Base-by-base conservation (phyloP, 169 alveolate genomes). In the Plasmodium malariae region DNA sequence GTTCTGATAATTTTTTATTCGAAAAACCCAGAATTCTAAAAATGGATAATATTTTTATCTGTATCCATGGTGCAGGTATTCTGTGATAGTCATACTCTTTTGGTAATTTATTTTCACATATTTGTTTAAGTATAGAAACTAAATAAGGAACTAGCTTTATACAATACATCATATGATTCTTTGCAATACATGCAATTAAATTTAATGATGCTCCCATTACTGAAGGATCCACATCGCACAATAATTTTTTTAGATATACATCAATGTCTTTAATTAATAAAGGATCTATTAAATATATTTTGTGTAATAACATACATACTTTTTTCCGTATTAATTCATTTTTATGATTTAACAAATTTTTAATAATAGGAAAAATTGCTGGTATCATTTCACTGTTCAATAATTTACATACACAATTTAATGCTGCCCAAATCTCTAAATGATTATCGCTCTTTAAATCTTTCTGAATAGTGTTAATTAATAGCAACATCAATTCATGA, bases 21-120 rank as follows among this genome's bases (percentile, higher is more conserved):
- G 96, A 97, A 65, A 92, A 92, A 28, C 99, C 99, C 32, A 97
- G 88, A 28, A 92, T 71, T 26, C 96, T 87, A 60, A 95, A 92
- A 71, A 95, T 96, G 87, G 96, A 96, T 14, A 95, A 91, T 65
- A 95, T 93, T 90, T 94, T 95, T 30, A 97, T 97, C 92, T 98
- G 97, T 65, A 97, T 95, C 99, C 99, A 98, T 34, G 99, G 99
- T 19, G 98, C 99, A 17, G 99, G 99, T 67, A 97, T 94, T 73
- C 98, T 92, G 85, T 97, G 98, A 93, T 98, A 98, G 78, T 98
- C 98, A 89, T 95, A 98, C 55, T 96, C 98, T 70, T 95, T 93
- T 30, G 98, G 97, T 49, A 98, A 93, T 85, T 96, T 95, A 73
- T 97, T 98, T 57, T 97, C 99, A 62, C 96, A 94, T 21, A 98